Conservation (phyloP, 2,329 filamentous ascomycete species). For the Stagonosporopsis cucurbitacearum region DNA sequence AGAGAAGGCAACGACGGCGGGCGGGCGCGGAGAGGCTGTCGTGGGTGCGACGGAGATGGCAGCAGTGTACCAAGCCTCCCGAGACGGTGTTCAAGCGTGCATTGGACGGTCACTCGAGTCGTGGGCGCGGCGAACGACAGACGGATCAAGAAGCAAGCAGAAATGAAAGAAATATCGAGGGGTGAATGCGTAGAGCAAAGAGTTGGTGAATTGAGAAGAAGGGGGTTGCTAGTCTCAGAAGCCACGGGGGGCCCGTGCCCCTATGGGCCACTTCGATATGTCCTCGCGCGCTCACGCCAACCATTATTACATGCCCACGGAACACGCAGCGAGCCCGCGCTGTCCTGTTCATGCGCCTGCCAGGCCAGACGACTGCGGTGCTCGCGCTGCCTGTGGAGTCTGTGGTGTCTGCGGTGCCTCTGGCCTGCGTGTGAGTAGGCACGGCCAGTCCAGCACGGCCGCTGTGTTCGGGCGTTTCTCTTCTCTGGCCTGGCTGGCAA, state of each 20-base stretch:
- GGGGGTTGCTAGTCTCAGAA: slow-evolving; percentile 23
- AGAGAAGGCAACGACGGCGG: slow-evolving; percentile 43
- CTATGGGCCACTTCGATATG: not conserved
- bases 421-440: not conserved
- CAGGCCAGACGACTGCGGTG: not conserved
- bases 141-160: slow-evolving; percentile 37
- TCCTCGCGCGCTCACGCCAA: slow-evolving; percentile 23
- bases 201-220: slow-evolving; percentile 32
- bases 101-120: slow-evolving; percentile 43
- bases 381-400: not conserved
- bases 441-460: not conserved
- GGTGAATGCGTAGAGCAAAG: slow-evolving; percentile 32
- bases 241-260: not conserved
- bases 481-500: slow-evolving; percentile 10
- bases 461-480: not conserved
- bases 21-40: slow-evolving; percentile 46
- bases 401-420: not conserved
- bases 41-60: slow-evolving; percentile 48
- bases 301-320: slow-evolving; percentile 8
- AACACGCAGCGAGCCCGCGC: not conserved
- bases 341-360: not conserved
- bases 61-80: slow-evolving; percentile 51
- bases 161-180: slow-evolving; percentile 45
- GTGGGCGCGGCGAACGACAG: slow-evolving; percentile 33
- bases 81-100: slow-evolving; percentile 47